A percentile compares a stretch with the other conserved stretches of the same genome.
phyloP scores from a whole-genome alignment of 257 asterid species.

The Ilex asprella region DNA sequence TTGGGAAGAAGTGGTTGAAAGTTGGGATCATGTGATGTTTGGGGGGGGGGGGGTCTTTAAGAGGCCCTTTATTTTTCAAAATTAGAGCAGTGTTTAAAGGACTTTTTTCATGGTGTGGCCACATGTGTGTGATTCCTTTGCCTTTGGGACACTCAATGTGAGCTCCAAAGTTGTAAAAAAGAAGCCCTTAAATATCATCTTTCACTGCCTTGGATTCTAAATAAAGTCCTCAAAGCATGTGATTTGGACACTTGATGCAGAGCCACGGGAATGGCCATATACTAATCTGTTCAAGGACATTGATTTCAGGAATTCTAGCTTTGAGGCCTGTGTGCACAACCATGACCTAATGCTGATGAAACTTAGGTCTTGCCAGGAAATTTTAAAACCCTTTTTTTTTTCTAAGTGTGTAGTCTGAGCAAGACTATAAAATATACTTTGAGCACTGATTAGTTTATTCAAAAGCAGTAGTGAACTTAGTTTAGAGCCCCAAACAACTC shows the following conservation, averaged over 20 bases:
- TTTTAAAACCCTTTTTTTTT: too few species aligned
- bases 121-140: conserved; percentile 44
- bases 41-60: conserved; percentile 11
- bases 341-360: too few species aligned
- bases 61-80: background rate
- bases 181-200: conserved; percentile 12
- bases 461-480: too few species aligned
- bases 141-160: conserved; percentile 43
- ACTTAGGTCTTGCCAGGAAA: too few species aligned
- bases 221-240: conserved; percentile 49
- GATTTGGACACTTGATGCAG: conserved; percentile 25
- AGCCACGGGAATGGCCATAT: conserved; percentile 23
- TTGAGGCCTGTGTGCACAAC: too few species aligned
- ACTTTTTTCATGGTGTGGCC: conserved; percentile 25
- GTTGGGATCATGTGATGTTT: conserved; percentile 36
- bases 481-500: too few species aligned
- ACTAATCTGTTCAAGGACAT: conserved; percentile 2
- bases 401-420: too few species aligned
- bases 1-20: conserved; percentile 19
- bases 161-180: conserved; percentile 17
- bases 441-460: too few species aligned
- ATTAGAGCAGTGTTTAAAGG: background rate
- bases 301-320: too few species aligned
- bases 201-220: conserved; percentile 47
- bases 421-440: too few species aligned